Percentiles rank a stretch among this genome's conserved stretches.
Evolutionary conservation across 106 monocot species (phyloP).

Genomic region (Dendrobium officinale): DNA sequence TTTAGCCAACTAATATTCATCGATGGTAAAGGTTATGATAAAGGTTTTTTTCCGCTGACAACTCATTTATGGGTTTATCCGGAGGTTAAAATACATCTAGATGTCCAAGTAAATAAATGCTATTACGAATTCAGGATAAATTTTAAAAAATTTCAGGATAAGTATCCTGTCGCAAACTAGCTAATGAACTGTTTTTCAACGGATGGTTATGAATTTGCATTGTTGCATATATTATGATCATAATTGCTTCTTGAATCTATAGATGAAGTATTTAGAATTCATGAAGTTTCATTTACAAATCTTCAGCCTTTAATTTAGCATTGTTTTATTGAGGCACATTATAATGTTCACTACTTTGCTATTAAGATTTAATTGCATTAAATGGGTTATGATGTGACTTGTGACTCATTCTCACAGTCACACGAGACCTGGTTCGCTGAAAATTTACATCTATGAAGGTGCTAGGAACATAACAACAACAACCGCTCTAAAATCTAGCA

Average conservation of each 20-base stretch:
- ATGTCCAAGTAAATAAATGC: no score
- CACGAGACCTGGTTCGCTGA: constrained; percentile 74
- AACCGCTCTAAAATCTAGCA: constrained; percentile 27
- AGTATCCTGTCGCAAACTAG: not conserved
- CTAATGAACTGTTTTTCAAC: not conserved
- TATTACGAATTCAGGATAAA: not conserved
- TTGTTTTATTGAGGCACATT: not conserved
- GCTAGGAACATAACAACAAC: constrained; percentile 44
- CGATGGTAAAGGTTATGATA: no score
- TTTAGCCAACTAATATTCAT: no score
- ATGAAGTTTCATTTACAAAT: not conserved
- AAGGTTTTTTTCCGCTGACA: no score
- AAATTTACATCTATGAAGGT: constrained; percentile 87
- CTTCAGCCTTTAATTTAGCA: not conserved
- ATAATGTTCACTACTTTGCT: constrained; percentile 1
- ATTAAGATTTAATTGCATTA: constrained; percentile 1
- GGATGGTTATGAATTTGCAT: not conserved
- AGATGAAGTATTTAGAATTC: not conserved
- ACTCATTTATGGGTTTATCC: no score
- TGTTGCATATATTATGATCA: not conserved
- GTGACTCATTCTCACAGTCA: constrained; percentile 43
- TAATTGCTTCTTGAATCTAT: not conserved
- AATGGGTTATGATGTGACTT: constrained; percentile 5
- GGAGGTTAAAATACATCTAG: no score
- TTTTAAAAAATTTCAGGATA: not conserved